Conservation (phyloP, 2,329 filamentous ascomycete genomes). For the Thyridium curvatum region DNA sequence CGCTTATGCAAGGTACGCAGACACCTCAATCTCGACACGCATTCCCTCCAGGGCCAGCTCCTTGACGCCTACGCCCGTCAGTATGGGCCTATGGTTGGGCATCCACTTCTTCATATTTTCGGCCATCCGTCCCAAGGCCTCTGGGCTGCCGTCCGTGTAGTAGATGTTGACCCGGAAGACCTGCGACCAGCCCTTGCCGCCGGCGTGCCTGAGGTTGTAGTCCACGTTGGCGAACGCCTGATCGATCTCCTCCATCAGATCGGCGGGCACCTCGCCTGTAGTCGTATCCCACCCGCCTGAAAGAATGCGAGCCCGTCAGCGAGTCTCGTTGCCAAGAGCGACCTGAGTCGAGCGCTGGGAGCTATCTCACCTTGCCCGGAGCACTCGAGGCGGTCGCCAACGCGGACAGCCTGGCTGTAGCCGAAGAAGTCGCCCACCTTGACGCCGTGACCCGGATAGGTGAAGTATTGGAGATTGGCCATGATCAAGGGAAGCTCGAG, state of each 20-base stretch:
- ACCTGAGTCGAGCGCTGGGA: too few species aligned
- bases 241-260: slow-evolving; percentile 22
- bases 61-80: slow-evolving; percentile 46
- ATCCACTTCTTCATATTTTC: slow-evolving; percentile 42
- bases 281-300: too few species aligned
- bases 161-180: slow-evolving; percentile 29
- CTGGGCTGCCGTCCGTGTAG: slow-evolving; percentile 31
- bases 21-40: slow-evolving; percentile 49
- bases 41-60: slow-evolving; percentile 41
- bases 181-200: slow-evolving; percentile 27
- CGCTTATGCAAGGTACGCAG: too few species aligned
- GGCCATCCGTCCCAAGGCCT: slow-evolving; percentile 33
- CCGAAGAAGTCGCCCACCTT: too few species aligned
- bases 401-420: too few species aligned
- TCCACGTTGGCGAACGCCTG: slow-evolving; percentile 49
- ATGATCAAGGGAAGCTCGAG: too few species aligned
- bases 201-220: slow-evolving; percentile 35
- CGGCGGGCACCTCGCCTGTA: slow-evolving; percentile 63
- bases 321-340: too few species aligned
- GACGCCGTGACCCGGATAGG: too few species aligned
- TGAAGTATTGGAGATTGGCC: too few species aligned
- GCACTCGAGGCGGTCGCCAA: too few species aligned
- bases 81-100: slow-evolving; percentile 45
- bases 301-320: too few species aligned
- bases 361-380: too few species aligned